Percentiles rank a stretch among this genome's conserved stretches.
These are phyloP conservation scores for Apiotrichum porosum DNA, from an alignment of 1,284 basidiomycete species.

Conservation along the genomic window DNA sequence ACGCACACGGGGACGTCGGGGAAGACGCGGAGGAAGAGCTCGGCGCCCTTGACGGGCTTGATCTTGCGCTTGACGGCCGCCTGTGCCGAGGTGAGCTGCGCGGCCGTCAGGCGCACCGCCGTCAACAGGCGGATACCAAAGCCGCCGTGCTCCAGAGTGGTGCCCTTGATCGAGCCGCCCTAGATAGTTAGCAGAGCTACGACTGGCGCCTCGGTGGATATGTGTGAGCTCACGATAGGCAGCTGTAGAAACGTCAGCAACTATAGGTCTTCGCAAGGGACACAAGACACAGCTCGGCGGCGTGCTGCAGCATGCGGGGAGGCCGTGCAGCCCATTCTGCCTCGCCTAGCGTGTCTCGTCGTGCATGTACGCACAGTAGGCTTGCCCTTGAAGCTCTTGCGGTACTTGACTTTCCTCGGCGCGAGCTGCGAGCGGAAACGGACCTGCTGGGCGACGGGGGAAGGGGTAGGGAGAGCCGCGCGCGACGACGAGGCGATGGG, in stretches of 20 bases:
- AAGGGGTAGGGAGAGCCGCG: conserved; percentile 3
- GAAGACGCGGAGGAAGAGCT: conserved; percentile 86
- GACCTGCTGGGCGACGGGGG: conserved; percentile 28
- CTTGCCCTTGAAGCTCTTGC: conserved; percentile 82
- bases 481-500: conserved; percentile 5
- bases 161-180: conserved; percentile 90
- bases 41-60: conserved; percentile 83
- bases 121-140: conserved; percentile 88
- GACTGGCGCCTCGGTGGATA: neutral
- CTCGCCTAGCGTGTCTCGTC: too few relatives aligned
- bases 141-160: conserved; percentile 77
- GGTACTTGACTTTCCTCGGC: conserved; percentile 72
- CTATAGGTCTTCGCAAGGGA: neutral
- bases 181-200: conserved; percentile 22
- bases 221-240: conserved; percentile 25
- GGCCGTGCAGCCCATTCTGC: too few relatives aligned
- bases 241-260: conserved; percentile 19
- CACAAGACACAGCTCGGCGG: too few relatives aligned
- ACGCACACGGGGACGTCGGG: conserved; percentile 96
- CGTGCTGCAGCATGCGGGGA: too few relatives aligned
- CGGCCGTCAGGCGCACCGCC: conserved; percentile 79
- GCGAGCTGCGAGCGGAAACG: conserved; percentile 62
- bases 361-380: conserved; percentile 65
- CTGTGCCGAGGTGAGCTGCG: conserved; percentile 81
- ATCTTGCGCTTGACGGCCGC: conserved; percentile 87